Evolutionary conservation across 2,329 filamentous ascomycete genomes (phyloP).

Genomic region (Metarhizium guizhouense): DNA sequence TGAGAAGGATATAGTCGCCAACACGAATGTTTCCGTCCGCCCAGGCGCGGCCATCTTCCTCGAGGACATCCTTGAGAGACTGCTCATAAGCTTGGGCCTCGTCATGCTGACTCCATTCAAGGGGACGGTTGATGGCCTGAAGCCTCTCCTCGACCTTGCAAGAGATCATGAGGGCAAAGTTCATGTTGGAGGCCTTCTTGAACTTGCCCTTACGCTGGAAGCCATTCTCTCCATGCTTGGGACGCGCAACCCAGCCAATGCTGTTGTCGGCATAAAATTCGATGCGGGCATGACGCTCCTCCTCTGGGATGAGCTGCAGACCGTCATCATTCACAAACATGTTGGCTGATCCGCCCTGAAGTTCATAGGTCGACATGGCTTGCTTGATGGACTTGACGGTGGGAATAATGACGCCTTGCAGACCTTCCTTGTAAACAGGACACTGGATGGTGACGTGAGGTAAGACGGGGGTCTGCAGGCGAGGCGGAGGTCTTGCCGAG

Average conservation of each 20-base stretch:
- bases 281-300: constrained; percentile 53
- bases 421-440: constrained; percentile 80
- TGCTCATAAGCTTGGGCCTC: constrained; percentile 58
- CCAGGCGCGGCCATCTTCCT: constrained; percentile 62
- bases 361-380: constrained; percentile 67
- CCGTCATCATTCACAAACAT: constrained; percentile 72
- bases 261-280: constrained; percentile 62
- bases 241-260: constrained; percentile 61
- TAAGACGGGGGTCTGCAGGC: constrained; percentile 47
- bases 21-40: constrained; percentile 80
- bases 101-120: constrained; percentile 58
- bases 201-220: constrained; percentile 58
- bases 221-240: constrained; percentile 53
- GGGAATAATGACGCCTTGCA: constrained; percentile 64
- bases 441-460: constrained; percentile 78
- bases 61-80: constrained; percentile 56
- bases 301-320: constrained; percentile 56
- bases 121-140: constrained; percentile 42
- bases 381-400: constrained; percentile 72
- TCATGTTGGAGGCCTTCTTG: constrained; percentile 68
- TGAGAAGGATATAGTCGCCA: constrained; percentile 69
- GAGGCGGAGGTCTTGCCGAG: constrained; percentile 59
- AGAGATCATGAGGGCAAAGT: constrained; percentile 59
- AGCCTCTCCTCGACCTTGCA: constrained; percentile 65
- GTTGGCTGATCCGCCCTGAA: constrained; percentile 70